A percentile compares a stretch with the other conserved stretches of the same genome.
Conservation (phyloP, 192 early-diverging fungal genomes). For the Podochytrium sp. region DNA sequence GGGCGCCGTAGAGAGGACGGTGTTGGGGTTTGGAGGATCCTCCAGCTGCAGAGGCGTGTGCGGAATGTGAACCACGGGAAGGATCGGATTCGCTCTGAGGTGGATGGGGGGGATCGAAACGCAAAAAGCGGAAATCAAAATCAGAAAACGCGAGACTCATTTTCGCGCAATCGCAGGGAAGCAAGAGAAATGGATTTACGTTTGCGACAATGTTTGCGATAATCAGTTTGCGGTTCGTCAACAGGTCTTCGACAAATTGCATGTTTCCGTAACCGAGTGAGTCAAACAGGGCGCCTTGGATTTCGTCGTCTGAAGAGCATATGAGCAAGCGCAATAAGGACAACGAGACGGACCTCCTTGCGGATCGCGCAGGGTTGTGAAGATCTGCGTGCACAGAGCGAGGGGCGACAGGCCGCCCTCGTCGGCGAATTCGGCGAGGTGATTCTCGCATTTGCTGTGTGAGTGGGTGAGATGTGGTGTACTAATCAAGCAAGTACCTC, state of each 20-base stretch:
- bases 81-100: constrained; percentile 16
- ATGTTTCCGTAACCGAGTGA: constrained; percentile 75
- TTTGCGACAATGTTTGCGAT: constrained; percentile 64
- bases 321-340: background rate
- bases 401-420: constrained; percentile 49
- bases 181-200: no score
- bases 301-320: constrained; percentile 51
- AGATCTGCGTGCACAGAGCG: constrained; percentile 70
- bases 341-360: constrained; percentile 43
- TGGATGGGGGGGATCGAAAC: background rate
- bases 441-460: constrained; percentile 56
- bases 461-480: background rate
- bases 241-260: constrained; percentile 65
- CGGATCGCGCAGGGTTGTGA: constrained; percentile 68
- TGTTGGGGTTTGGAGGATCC: constrained; percentile 8
- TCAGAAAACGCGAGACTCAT: background rate
- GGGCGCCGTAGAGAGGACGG: constrained; percentile 58
- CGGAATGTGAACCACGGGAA: background rate
- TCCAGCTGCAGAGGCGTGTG: background rate
- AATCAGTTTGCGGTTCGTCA: constrained; percentile 61
- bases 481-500: constrained; percentile 14
- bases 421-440: constrained; percentile 47
- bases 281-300: constrained; percentile 72
- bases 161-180: no score
- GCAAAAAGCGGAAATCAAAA: background rate